Conservation (phyloP, 2,329 filamentous ascomycete genomes). For the Fusarium lyarnte region DNA sequence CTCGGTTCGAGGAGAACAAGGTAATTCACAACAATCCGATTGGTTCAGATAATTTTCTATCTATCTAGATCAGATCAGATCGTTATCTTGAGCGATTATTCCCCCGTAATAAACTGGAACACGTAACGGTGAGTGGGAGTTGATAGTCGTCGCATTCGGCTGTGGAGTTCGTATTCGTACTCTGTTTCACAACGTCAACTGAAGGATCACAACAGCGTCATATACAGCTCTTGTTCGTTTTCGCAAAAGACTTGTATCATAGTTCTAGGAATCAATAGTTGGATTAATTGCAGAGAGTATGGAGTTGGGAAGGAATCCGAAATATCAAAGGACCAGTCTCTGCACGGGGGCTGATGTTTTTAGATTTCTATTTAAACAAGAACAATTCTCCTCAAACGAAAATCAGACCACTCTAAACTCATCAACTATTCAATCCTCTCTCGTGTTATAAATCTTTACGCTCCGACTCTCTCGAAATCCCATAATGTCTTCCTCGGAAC, state of each 20-base stretch:
- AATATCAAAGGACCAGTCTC: neutral
- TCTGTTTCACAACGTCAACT: neutral
- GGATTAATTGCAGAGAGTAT: neutral
- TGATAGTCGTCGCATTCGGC: conserved; percentile 24
- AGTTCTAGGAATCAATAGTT: neutral
- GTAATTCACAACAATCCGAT: neutral
- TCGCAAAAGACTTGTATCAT: conserved; percentile 11
- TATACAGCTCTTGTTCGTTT: conserved; percentile 30
- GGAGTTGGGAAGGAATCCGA: neutral
- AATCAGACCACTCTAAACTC: neutral
- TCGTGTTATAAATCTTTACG: fast-evolving
- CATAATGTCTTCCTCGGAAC: conserved; percentile 47
- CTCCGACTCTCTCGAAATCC: neutral
- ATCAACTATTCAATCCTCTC: fast-evolving
- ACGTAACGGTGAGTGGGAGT: neutral
- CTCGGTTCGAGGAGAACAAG: neutral
- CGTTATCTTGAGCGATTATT: neutral
- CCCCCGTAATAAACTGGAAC: neutral
- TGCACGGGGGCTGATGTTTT: neutral
- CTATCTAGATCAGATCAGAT: conserved; percentile 21
- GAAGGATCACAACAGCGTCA: neutral
- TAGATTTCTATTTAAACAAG: conserved; percentile 18
- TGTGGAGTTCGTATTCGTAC: conserved; percentile 27
- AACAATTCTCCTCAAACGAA: neutral
- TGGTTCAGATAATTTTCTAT: neutral